Evolutionary conservation across 1,284 basidiomycete genomes (phyloP).

Genomic region (Pseudozyma thailandica): DNA sequence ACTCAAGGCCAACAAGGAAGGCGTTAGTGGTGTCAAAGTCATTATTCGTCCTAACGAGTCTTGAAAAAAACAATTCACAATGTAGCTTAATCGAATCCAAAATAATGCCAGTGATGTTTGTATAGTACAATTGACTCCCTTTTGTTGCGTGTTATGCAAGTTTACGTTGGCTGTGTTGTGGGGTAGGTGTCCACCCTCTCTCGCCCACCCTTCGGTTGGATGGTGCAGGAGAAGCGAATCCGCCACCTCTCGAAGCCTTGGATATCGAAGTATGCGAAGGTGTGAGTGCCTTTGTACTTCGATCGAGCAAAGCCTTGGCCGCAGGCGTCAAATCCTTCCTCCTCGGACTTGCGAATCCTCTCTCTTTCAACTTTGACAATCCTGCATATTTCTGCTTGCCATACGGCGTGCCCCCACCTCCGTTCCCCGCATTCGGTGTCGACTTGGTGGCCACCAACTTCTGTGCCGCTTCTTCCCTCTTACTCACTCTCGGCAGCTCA

Average conservation of each 20-base stretch:
- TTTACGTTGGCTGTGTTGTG: slow-evolving; percentile 7
- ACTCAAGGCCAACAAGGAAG: slow-evolving; percentile 47
- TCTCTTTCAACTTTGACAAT: not conserved
- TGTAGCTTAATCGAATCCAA: not conserved
- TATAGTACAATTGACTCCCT: not conserved
- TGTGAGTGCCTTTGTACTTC: slow-evolving; percentile 15
- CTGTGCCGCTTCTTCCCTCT: slow-evolving; percentile 27
- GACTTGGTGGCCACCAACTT: slow-evolving; percentile 10
- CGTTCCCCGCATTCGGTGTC: not conserved
- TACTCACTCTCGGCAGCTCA: slow-evolving; percentile 9
- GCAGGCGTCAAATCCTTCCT: slow-evolving; percentile 31
- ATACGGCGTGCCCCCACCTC: slow-evolving; percentile 19
- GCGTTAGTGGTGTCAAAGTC: slow-evolving; percentile 53
- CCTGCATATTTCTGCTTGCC: slow-evolving; percentile 32
- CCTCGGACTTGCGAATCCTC: slow-evolving; percentile 16
- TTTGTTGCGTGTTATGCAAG: not conserved
- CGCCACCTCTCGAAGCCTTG: not conserved
- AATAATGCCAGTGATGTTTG: not conserved
- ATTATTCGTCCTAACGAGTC: slow-evolving; percentile 42
- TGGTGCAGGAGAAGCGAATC: not conserved
- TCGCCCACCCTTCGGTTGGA: not conserved
- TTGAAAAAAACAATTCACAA: not conserved
- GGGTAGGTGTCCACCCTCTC: slow-evolving; percentile 34
- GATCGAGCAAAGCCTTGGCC: slow-evolving; percentile 29
- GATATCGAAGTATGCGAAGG: not conserved